Conservation (phyloP, 495 filamentous ascomycete species). For the Lepidopterella palustris region DNA sequence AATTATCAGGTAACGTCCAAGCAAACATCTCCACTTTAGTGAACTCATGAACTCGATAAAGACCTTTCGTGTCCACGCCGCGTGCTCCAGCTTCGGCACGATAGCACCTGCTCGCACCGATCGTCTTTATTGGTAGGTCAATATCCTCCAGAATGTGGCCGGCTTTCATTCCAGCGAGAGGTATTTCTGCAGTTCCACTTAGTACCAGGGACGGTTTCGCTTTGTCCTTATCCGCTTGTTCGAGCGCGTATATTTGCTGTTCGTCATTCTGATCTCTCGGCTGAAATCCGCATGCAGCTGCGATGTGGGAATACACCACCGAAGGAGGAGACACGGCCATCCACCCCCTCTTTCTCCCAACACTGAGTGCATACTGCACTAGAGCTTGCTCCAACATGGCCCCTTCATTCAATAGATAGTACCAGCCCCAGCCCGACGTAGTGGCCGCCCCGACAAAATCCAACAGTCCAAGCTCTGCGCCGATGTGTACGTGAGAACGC, state of each 20-base stretch:
- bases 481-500: conserved; percentile 78
- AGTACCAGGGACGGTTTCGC: conserved; percentile 63
- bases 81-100: conserved; percentile 88
- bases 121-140: conserved; percentile 67
- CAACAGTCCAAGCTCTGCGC: conserved; percentile 67
- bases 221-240: conserved; percentile 53
- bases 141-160: conserved; percentile 55
- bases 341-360: conserved; percentile 67
- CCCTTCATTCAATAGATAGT: conserved; percentile 82
- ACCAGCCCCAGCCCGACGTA: conserved; percentile 93
- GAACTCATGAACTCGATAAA: conserved; percentile 99
- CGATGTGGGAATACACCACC: conserved; percentile 87
- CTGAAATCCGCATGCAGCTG: conserved; percentile 83
- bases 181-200: conserved; percentile 88
- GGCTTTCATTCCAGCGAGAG: conserved; percentile 84
- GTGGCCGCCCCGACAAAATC: conserved; percentile 77
- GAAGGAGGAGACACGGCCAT: conserved; percentile 72
- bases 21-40: conserved; percentile 97
- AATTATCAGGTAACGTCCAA: conserved; percentile 56
- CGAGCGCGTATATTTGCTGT: conserved; percentile 78
- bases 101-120: conserved; percentile 82
- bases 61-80: conserved; percentile 82
- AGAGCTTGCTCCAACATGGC: conserved; percentile 90
- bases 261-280: conserved; percentile 86
- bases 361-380: conserved; percentile 70